A percentile compares a stretch with the other conserved stretches of the same genome.
Evolutionary conservation across 768 basidiomycete genomes (phyloP).

Genomic region (Boletellus sp.): DNA sequence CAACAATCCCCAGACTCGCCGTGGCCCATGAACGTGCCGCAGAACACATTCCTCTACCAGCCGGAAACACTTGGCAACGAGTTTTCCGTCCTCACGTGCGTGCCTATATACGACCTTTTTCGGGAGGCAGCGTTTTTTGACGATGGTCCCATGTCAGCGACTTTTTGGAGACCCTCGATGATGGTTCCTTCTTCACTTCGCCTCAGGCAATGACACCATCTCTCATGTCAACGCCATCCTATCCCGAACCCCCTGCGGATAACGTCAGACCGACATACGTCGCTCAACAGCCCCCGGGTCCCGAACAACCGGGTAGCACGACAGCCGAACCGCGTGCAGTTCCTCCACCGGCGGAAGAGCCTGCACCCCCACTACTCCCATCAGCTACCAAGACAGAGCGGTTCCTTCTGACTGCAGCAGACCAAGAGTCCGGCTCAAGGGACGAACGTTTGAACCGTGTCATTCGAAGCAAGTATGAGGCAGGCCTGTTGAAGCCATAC

Average conservation of each 20-base stretch:
- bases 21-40: slow-evolving; percentile 53
- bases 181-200: slow-evolving; percentile 73
- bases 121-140: not conserved
- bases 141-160: slow-evolving; percentile 45
- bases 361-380: slow-evolving; percentile 54
- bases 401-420: slow-evolving; percentile 90
- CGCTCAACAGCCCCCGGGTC: slow-evolving; percentile 8
- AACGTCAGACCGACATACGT: slow-evolving; percentile 14
- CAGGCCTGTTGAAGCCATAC: slow-evolving; percentile 90
- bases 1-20: slow-evolving; percentile 35
- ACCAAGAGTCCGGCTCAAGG: slow-evolving; percentile 86
- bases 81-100: slow-evolving; percentile 76
- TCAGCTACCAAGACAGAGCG: slow-evolving; percentile 79
- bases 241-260: slow-evolving; percentile 13
- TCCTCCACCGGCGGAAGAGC: slow-evolving; percentile 34
- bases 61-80: slow-evolving; percentile 77
- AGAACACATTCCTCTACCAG: slow-evolving; percentile 60
- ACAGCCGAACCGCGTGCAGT: slow-evolving; percentile 21
- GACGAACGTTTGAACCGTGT: slow-evolving; percentile 88
- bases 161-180: slow-evolving; percentile 85
- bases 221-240: slow-evolving; percentile 42
- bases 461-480: slow-evolving; percentile 95
- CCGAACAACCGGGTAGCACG: slow-evolving; percentile 21
- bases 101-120: slow-evolving; percentile 5
- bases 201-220: slow-evolving; percentile 48